phyloP scores from a whole-genome alignment of 371 early-diverging fungal species.

The Conidiobolus incongruus region DNA sequence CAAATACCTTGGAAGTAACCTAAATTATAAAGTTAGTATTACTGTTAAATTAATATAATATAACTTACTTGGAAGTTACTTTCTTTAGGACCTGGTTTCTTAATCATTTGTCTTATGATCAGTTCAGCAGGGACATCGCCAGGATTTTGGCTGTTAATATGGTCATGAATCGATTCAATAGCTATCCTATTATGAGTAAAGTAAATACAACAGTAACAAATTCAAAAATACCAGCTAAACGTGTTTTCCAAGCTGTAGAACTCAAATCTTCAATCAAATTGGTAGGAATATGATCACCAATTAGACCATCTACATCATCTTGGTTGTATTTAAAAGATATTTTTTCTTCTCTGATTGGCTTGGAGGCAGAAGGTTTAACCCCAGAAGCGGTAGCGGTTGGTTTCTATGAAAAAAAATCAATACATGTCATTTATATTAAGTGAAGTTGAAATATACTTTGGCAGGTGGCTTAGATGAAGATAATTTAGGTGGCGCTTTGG shows the following conservation, averaged over 20 bases:
- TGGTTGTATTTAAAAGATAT: conserved; percentile 33
- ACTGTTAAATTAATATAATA: not conserved
- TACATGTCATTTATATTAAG: too few species aligned
- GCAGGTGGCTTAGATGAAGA: conserved; percentile 3
- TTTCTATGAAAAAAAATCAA: too few species aligned
- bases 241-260: conserved; percentile 64
- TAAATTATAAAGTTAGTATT: not conserved
- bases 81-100: conserved; percentile 87
- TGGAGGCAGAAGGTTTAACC: conserved; percentile 13
- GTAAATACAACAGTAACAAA: not conserved
- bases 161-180: conserved; percentile 42
- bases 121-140: conserved; percentile 35
- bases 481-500: conserved; percentile 8
- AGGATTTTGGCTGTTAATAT: conserved; percentile 17
- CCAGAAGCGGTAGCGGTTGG: conserved; percentile 16
- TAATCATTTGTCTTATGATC: conserved; percentile 45
- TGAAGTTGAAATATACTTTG: not conserved
- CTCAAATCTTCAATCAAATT: conserved; percentile 29
- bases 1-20: conserved; percentile 14
- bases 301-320: conserved; percentile 37
- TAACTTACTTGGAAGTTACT: conserved; percentile 70
- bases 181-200: conserved; percentile 14
- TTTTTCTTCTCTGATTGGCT: conserved; percentile 28
- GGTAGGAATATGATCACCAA: conserved; percentile 34
- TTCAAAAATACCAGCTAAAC: conserved; percentile 33